phyloP scores from a whole-genome alignment of 148 eudicot genomes.

The Vaccinium vitisidaea region DNA sequence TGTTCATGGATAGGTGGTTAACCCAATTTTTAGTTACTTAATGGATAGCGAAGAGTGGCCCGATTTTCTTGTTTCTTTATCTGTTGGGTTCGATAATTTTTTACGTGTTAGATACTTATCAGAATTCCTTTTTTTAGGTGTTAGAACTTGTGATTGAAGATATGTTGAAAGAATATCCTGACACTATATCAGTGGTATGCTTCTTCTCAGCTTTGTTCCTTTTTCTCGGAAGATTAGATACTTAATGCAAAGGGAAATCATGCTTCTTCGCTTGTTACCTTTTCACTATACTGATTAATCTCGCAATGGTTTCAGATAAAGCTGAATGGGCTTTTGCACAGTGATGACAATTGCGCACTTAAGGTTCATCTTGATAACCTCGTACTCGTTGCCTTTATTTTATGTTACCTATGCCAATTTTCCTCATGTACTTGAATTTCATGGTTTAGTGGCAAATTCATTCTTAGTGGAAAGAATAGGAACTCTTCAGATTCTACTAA shows the following conservation, averaged over 20 bases:
- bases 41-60: neutral
- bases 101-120: no score
- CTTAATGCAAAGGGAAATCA: neutral
- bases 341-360: conserved; percentile 85
- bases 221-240: neutral
- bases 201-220: neutral
- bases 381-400: neutral
- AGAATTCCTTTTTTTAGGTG: conserved; percentile 35
- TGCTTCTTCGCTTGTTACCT: neutral
- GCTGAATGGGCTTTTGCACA: conserved; percentile 85
- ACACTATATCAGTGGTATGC: conserved; percentile 59
- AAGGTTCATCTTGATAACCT: conserved; percentile 49
- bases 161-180: conserved; percentile 64
- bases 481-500: neutral
- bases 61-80: conserved; percentile 6
- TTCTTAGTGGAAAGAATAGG: neutral
- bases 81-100: neutral
- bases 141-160: conserved; percentile 83
- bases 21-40: neutral
- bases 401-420: neutral
- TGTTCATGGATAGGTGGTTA: conserved; percentile 4
- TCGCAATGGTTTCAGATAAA: conserved; percentile 53
- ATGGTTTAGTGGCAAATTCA: neutral
- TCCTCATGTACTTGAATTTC: neutral
- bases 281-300: neutral